Conservation (phyloP, 495 filamentous ascomycete species). For the Aspergillus asperescens region DNA sequence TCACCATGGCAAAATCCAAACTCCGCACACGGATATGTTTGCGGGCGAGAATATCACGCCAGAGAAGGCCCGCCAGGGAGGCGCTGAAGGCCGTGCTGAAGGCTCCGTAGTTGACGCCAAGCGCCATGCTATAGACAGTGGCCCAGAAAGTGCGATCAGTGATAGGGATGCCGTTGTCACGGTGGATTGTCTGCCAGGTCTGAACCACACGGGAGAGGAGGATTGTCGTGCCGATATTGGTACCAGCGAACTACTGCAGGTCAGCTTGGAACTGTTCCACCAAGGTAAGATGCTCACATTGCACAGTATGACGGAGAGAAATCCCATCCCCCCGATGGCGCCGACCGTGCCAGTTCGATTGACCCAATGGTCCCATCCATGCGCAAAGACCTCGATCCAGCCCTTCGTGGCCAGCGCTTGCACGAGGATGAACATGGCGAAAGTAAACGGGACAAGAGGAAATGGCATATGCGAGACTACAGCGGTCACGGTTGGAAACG, state of each 20-base stretch:
- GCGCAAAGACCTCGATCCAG: conserved; percentile 11
- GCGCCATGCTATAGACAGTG: conserved; percentile 10
- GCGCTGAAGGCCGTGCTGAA: conserved; percentile 12
- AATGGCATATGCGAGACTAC: conserved; percentile 12
- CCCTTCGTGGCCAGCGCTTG: conserved; percentile 9
- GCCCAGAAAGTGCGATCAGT: conserved; percentile 13
- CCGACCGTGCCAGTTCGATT: conserved; percentile 8
- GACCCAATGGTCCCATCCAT: conserved; percentile 14
- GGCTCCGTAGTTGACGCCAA: conserved; percentile 12
- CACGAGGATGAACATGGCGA: conserved; percentile 10
- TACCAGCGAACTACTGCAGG: conserved; percentile 6
- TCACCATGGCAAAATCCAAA: conserved; percentile 7
- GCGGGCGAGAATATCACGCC: conserved; percentile 8
- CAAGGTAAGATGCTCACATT: not conserved
- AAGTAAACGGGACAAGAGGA: conserved; percentile 7
- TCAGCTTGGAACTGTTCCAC: not conserved
- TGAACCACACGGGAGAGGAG: conserved; percentile 11
- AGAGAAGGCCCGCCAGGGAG: conserved; percentile 5
- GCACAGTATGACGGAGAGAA: conserved; percentile 9
- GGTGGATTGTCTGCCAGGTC: conserved; percentile 7
- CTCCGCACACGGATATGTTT: conserved; percentile 8
- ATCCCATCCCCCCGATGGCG: conserved; percentile 5
- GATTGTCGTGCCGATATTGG: conserved; percentile 13
- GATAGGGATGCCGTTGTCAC: not conserved
- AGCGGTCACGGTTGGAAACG: conserved; percentile 6